Conservation (phyloP, 129 eudicot genomes). For the Kitagawia praeruptora region DNA sequence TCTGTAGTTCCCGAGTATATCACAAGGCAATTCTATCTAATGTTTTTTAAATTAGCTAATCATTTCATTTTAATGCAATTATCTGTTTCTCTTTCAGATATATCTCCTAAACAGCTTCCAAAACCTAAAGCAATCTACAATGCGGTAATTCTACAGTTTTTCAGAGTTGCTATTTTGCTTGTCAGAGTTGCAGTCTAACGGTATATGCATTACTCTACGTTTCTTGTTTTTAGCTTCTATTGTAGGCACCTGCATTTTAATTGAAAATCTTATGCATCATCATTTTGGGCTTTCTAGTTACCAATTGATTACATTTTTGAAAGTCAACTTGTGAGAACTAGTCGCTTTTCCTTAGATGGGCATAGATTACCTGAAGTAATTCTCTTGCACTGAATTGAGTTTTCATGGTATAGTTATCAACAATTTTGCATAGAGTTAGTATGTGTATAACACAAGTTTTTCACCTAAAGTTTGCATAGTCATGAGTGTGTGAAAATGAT, state of each 20-base stretch:
- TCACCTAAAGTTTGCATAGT: too few species aligned
- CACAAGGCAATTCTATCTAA: constrained; percentile 1
- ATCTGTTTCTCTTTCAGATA: constrained; percentile 73
- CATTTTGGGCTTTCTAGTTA: neutral
- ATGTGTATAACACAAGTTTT: too few species aligned
- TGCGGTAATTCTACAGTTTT: constrained; percentile 46
- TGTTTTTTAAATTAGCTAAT: constrained; percentile 9
- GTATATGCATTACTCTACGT: neutral
- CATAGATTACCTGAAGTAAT: neutral
- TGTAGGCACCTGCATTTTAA: neutral
- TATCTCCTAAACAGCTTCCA: constrained; percentile 87
- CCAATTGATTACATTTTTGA: neutral
- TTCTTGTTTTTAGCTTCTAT: neutral
- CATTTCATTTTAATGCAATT: constrained; percentile 41
- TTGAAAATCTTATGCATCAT: neutral
- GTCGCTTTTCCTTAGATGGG: neutral
- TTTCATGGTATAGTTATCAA: neutral
- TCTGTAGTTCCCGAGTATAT: neutral
- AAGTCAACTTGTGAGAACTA: neutral
- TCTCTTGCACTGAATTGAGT: neutral
- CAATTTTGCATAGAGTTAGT: too few species aligned
- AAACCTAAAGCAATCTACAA: constrained; percentile 70
- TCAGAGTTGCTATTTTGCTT: constrained; percentile 1
- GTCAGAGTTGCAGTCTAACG: constrained; percentile 9
- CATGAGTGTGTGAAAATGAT: too few species aligned